Conservation (phyloP, 805 yeast species). For the Debaryomyces hansenii region DNA sequence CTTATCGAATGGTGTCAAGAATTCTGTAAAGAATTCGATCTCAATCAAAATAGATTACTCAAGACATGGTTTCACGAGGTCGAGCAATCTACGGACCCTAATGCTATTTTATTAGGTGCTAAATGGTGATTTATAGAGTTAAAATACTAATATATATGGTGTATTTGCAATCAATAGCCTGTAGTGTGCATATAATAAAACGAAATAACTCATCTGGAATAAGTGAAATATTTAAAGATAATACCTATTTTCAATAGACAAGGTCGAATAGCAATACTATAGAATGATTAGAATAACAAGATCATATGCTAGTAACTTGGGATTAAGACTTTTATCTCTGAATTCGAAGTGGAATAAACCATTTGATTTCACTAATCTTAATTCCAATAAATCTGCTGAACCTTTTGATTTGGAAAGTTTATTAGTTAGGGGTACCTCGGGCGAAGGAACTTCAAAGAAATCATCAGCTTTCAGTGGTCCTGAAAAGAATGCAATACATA, state of each 20-base stretch:
- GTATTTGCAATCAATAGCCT: neutral
- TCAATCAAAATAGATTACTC: constrained; percentile 38
- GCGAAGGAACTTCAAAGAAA: neutral
- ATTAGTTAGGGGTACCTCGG: neutral
- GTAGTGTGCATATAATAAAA: neutral
- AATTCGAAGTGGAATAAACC: constrained; percentile 1
- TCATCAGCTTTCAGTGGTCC: neutral
- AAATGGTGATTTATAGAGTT: constrained; percentile 44
- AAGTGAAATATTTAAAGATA: neutral
- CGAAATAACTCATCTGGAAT: neutral
- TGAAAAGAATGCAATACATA: neutral
- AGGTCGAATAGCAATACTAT: neutral
- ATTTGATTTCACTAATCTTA: constrained; percentile 3
- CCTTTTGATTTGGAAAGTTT: neutral
- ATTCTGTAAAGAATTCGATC: constrained; percentile 29
- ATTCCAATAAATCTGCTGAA: neutral
- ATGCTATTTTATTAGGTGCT: constrained; percentile 50
- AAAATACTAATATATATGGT: neutral
- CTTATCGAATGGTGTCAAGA: constrained; percentile 8
- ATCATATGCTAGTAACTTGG: neutral
- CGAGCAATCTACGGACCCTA: constrained; percentile 51
- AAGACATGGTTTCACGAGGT: constrained; percentile 50
- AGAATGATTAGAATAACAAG: constrained; percentile 1
- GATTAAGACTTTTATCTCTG: constrained; percentile 1
- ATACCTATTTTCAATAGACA: neutral